phyloP scores from a whole-genome alignment of 2,329 filamentous ascomycete genomes.

The Fusarium liriodendri region DNA sequence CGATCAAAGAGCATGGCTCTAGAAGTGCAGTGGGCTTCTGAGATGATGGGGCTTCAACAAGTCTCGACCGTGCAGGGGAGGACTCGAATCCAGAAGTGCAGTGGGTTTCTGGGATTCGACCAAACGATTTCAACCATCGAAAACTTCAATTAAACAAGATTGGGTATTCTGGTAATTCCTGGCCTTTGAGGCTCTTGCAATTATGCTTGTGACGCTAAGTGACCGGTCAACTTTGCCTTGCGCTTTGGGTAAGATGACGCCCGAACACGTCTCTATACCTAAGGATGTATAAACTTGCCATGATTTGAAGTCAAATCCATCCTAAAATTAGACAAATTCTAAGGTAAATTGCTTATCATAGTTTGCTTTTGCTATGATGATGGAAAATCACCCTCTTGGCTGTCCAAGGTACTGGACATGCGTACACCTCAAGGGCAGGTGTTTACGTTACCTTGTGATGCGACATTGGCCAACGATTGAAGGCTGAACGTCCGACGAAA shows the following conservation, averaged over 20 bases:
- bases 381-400: background rate
- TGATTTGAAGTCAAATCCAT: background rate
- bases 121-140: conserved; percentile 17
- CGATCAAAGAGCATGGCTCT: conserved; percentile 3
- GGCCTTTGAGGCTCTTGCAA: background rate
- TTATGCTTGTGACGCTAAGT: background rate
- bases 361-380: background rate
- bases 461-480: background rate
- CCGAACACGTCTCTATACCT: background rate
- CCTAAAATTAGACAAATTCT: background rate
- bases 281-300: background rate
- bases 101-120: conserved; percentile 39
- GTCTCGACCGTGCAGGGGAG: background rate
- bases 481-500: background rate
- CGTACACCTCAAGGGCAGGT: background rate
- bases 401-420: too few species aligned
- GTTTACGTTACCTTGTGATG: background rate
- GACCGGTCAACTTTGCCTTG: background rate
- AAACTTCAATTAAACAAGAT: conserved; percentile 8
- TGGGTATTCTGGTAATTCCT: background rate
- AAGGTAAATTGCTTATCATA: background rate
- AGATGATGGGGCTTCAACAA: conserved; percentile 34
- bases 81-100: conserved; percentile 36
- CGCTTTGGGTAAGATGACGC: background rate
- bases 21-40: conserved; percentile 30